Conservation (phyloP, 2,329 filamentous ascomycete species). For the Pezicula rhizophila region DNA sequence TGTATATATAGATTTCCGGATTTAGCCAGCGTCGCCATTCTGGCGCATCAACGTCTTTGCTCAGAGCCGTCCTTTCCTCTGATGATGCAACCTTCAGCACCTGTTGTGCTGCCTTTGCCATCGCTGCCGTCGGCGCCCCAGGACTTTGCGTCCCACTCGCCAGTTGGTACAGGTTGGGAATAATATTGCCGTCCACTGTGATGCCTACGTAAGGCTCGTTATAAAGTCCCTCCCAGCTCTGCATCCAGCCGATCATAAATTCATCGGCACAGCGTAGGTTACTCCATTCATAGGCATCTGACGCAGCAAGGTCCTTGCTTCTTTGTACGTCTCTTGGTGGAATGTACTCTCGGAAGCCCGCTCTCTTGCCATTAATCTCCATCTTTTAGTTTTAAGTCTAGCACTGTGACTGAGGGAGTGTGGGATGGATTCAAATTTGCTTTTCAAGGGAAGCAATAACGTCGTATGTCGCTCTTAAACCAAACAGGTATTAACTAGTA, state of each 20-base stretch:
- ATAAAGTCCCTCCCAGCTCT: not conserved
- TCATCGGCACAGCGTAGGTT: not conserved
- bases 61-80: not conserved
- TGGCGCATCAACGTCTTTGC: not conserved
- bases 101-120: not conserved
- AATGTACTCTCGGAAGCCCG: not conserved
- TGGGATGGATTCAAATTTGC: too few species aligned
- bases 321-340: not conserved
- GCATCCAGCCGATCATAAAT: not conserved
- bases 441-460: too few species aligned
- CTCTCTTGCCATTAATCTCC: too few species aligned
- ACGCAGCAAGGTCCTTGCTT: not conserved
- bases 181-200: not conserved
- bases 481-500: too few species aligned
- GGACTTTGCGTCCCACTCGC: not conserved
- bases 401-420: too few species aligned
- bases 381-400: too few species aligned
- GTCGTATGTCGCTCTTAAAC: too few species aligned
- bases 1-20: conserved; percentile 3
- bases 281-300: not conserved
- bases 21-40: not conserved
- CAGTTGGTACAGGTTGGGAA: not conserved
- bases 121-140: not conserved
- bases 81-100: not conserved
- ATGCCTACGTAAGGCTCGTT: not conserved